A percentile compares a stretch with the other conserved stretches of the same genome.
These are phyloP conservation scores for Fraxinus sp. DNA, from an alignment of 305 asterid genomes.

Conservation along the genomic window DNA sequence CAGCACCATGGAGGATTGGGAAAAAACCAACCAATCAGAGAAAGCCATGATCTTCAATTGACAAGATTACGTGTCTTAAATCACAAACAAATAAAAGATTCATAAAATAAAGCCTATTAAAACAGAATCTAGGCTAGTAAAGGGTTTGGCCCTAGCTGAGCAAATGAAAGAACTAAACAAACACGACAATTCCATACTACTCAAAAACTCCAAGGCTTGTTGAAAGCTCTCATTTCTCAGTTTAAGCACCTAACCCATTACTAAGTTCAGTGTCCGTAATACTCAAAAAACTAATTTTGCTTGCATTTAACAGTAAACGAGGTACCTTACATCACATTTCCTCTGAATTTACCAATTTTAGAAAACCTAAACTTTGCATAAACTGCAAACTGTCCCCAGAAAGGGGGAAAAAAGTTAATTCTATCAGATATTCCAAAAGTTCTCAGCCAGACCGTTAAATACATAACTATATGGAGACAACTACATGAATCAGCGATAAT, in stretches of 20 bases:
- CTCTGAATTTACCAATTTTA: conserved; percentile 3
- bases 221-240: not conserved
- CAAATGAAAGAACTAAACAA: not conserved
- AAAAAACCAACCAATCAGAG: not conserved
- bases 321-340: not conserved
- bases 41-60: not conserved
- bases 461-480: conserved; percentile 14
- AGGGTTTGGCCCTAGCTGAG: not conserved
- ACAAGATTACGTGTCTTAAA: not conserved
- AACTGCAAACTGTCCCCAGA: not conserved
- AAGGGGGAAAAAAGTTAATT: not conserved
- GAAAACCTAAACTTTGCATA: not conserved
- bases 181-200: not conserved
- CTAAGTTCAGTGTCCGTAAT: not conserved
- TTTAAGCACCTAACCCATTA: not conserved
- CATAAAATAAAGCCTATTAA: not conserved
- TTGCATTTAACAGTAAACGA: not conserved
- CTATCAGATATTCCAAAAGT: not conserved
- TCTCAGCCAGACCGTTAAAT: not conserved
- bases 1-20: not conserved
- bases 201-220: not conserved
- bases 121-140: not conserved
- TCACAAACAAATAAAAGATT: not conserved
- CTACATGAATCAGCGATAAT: not conserved
- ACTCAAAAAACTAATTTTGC: not conserved